These are phyloP conservation scores for Cudoniella acicularis DNA, from an alignment of 495 filamentous ascomycete genomes.

Conservation along the genomic window DNA sequence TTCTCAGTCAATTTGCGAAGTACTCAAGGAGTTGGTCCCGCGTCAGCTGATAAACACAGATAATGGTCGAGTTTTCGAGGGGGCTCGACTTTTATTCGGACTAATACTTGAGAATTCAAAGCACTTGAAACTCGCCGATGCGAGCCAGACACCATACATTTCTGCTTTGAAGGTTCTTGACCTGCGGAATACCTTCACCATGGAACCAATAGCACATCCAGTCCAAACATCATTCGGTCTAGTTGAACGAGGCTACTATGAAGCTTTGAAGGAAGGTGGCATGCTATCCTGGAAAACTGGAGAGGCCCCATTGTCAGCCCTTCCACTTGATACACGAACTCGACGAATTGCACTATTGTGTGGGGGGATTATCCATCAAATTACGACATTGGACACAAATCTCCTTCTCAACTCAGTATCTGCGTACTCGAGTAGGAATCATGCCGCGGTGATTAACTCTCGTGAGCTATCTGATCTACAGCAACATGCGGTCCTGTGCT, in stretches of 20 bases:
- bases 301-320: neutral
- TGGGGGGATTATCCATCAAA: slow-evolving; percentile 20
- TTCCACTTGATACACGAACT: slow-evolving; percentile 12
- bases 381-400: slow-evolving; percentile 21
- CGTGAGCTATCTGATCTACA: slow-evolving; percentile 24
- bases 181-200: slow-evolving; percentile 26
- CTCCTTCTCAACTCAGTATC: slow-evolving; percentile 8
- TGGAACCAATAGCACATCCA: slow-evolving; percentile 24
- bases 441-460: slow-evolving; percentile 17
- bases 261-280: slow-evolving; percentile 20
- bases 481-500: slow-evolving; percentile 27
- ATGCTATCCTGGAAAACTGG: slow-evolving; percentile 21
- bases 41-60: slow-evolving; percentile 20
- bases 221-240: slow-evolving; percentile 26
- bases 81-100: slow-evolving; percentile 29
- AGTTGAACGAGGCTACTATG: slow-evolving; percentile 26
- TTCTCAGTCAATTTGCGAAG: slow-evolving; percentile 21
- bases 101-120: slow-evolving; percentile 31
- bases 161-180: slow-evolving; percentile 25
- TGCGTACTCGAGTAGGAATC: slow-evolving; percentile 8
- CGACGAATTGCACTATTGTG: slow-evolving; percentile 19
- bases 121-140: slow-evolving; percentile 23
- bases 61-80: slow-evolving; percentile 25
- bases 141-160: slow-evolving; percentile 17
- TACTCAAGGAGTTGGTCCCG: slow-evolving; percentile 28